Percentiles rank a stretch among this genome's conserved stretches.
phyloP scores from a whole-genome alignment of 1,139 yeast genomes.

The Petasospora rhodanensis region DNA sequence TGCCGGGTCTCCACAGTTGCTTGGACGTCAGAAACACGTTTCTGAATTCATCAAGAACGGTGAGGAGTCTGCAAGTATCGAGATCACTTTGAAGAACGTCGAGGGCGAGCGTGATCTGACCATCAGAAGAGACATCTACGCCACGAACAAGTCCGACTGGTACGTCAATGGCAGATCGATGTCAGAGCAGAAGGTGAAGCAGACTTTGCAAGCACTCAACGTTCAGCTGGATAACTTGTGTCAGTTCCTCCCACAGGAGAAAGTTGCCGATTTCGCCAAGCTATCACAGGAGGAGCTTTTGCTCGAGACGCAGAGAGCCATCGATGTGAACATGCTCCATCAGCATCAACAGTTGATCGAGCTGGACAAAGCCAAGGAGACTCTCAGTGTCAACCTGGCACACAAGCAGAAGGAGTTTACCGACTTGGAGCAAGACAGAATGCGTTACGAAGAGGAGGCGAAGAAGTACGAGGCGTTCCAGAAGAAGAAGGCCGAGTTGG shows the following conservation, averaged over 20 bases:
- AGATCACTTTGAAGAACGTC: slow-evolving; percentile 56
- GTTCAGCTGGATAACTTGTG: slow-evolving; percentile 90
- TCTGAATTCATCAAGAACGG: slow-evolving; percentile 79
- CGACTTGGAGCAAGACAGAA: slow-evolving; percentile 31
- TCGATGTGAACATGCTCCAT: slow-evolving; percentile 54
- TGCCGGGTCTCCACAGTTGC: slow-evolving; percentile 72
- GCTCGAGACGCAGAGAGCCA: slow-evolving; percentile 75
- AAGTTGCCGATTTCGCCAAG: slow-evolving; percentile 90
- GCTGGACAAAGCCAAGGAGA: slow-evolving; percentile 39
- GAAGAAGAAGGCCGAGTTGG: slow-evolving; percentile 37
- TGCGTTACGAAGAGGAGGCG: slow-evolving; percentile 36
- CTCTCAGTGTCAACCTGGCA: slow-evolving; percentile 28
- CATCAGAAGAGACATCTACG: slow-evolving; percentile 37
- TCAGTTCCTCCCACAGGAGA: slow-evolving; percentile 92
- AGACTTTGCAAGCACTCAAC: slow-evolving; percentile 46
- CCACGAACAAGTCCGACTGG: slow-evolving; percentile 54
- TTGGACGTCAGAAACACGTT: slow-evolving; percentile 71
- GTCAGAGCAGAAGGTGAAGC: slow-evolving; percentile 44
- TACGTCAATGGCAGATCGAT: slow-evolving; percentile 42
- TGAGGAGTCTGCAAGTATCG: slow-evolving; percentile 49
- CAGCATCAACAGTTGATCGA: slow-evolving; percentile 56
- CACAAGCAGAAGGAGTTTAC: slow-evolving; percentile 25
- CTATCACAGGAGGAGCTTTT: slow-evolving; percentile 72
- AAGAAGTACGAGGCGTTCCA: slow-evolving; percentile 31
- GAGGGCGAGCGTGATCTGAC: slow-evolving; percentile 31